Conservation (phyloP, 176 grass and related monocot species). For the Bonia amplexicaulis region DNA sequence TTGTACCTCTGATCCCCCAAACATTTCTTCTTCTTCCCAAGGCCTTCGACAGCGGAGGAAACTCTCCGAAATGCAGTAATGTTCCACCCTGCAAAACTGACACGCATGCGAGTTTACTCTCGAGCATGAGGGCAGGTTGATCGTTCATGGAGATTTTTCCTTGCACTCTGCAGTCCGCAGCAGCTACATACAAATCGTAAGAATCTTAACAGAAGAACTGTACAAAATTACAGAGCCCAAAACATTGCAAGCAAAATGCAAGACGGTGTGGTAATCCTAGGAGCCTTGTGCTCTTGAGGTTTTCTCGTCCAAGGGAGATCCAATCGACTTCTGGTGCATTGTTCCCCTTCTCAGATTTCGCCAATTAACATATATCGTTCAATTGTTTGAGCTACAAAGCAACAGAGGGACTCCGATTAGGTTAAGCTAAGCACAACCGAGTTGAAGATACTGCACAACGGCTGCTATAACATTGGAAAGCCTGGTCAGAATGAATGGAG, state of each 20-base stretch:
- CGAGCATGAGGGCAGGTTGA: neutral
- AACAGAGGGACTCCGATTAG: neutral
- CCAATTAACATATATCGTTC: no score
- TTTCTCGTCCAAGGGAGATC: neutral
- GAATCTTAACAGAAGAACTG: neutral
- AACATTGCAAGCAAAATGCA: neutral
- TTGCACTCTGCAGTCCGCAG: no score
- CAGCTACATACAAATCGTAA: neutral
- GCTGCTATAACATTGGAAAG: neutral
- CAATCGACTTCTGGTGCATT: no score
- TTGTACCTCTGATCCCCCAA: neutral
- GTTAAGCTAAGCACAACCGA: neutral
- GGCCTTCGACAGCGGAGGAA: neutral
- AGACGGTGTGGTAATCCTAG: neutral
- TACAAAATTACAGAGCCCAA: no score
- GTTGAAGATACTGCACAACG: neutral
- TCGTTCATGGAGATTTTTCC: neutral
- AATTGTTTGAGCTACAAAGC: no score
- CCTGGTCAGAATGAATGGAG: neutral
- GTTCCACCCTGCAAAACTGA: neutral
- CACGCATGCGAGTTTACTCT: neutral
- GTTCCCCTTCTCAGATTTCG: no score
- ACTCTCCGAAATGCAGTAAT: neutral
- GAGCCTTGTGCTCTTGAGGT: neutral
- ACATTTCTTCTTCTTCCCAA: neutral